A percentile compares a stretch with the other conserved stretches of the same genome.
Evolutionary conservation across 2,329 filamentous ascomycete species (phyloP).

Genomic region (Allantophomopsis lycopodina): DNA sequence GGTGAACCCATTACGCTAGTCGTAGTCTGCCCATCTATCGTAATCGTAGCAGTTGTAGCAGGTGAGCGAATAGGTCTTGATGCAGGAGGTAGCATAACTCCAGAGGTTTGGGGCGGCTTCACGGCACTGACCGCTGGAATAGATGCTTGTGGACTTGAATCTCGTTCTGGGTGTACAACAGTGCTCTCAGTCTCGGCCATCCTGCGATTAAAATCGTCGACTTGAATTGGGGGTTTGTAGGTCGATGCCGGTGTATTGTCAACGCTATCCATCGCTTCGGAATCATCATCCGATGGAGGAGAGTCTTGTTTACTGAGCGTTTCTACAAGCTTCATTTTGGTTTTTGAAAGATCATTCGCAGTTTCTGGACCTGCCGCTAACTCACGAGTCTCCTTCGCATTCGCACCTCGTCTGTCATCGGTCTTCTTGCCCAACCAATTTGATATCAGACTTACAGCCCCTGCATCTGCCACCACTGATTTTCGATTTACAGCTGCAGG

Average conservation of each 20-base stretch:
- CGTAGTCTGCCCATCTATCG: conserved; percentile 17
- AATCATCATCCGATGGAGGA: conserved; percentile 3
- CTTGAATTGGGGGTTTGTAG: conserved; percentile 8
- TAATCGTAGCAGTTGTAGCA: conserved; percentile 18
- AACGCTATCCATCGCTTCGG: conserved; percentile 9
- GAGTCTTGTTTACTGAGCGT: conserved; percentile 10
- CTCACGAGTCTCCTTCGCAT: conserved; percentile 1
- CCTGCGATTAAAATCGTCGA: conserved; percentile 15
- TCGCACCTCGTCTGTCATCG: conserved; percentile 10
- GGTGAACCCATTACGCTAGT: conserved; percentile 17
- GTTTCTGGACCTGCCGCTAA: neutral
- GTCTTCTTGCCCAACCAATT: conserved; percentile 27
- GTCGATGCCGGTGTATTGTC: conserved; percentile 7
- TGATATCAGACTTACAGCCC: conserved; percentile 25
- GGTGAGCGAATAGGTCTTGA: conserved; percentile 8
- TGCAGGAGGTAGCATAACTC: conserved; percentile 10
- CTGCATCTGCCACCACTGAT: conserved; percentile 10
- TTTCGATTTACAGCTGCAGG: conserved; percentile 7
- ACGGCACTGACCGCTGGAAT: neutral
- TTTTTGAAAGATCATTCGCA: conserved; percentile 8
- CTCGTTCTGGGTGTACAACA: too few species aligned
- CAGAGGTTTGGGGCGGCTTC: conserved; percentile 9
- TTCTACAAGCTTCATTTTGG: conserved; percentile 12
- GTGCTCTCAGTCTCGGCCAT: too few species aligned
- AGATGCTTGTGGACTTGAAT: neutral